phyloP scores from a whole-genome alignment of 2,329 filamentous ascomycete species.

The Huntiella bhutanensis region DNA sequence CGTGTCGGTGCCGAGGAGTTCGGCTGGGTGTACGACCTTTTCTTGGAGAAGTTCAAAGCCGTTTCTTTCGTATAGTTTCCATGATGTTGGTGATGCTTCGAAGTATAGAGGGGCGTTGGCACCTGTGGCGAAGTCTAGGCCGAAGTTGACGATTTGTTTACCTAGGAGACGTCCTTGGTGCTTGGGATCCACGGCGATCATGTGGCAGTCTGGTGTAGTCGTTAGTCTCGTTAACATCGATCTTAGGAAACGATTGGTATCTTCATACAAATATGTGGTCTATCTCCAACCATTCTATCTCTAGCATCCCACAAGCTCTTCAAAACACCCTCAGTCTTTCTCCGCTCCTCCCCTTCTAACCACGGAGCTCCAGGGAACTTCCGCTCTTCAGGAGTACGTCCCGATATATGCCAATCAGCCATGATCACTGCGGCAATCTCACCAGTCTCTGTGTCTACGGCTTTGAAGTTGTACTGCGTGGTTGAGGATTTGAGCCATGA shows the following conservation, averaged over 20 bases:
- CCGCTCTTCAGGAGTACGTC: conserved; percentile 23
- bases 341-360: conserved; percentile 25
- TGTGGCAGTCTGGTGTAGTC: conserved; percentile 17
- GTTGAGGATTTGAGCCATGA: conserved; percentile 21
- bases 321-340: conserved; percentile 24
- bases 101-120: conserved; percentile 26
- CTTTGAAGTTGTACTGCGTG: conserved; percentile 28
- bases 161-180: conserved; percentile 25
- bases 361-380: conserved; percentile 26
- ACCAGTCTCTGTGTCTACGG: conserved; percentile 24
- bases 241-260: not conserved
- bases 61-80: conserved; percentile 26
- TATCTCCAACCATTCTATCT: conserved; percentile 23
- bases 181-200: conserved; percentile 26
- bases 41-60: conserved; percentile 24
- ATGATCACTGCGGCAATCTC: conserved; percentile 29
- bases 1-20: conserved; percentile 18
- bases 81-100: conserved; percentile 25
- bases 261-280: conserved; percentile 24
- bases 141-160: conserved; percentile 23
- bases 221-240: not conserved
- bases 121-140: conserved; percentile 20
- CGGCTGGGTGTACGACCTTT: conserved; percentile 21
- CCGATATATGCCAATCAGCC: conserved; percentile 23
- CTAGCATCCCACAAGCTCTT: conserved; percentile 23